phyloP scores from a whole-genome alignment of 306 rosid genomes.

The Acacia crassicarpa region DNA sequence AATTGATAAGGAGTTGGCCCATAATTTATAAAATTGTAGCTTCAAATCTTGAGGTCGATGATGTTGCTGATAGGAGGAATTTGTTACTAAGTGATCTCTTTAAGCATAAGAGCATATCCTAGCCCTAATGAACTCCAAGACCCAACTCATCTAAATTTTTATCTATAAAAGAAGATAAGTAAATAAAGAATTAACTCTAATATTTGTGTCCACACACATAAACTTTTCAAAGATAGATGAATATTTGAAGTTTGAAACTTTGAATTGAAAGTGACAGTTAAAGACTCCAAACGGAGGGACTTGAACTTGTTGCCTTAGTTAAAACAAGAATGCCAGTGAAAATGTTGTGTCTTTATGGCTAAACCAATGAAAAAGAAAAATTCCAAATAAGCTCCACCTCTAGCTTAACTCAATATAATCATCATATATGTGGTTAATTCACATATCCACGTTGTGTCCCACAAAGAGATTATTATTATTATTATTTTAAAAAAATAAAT shows the following conservation, averaged over 20 bases:
- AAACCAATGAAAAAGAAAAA: constrained; percentile 29
- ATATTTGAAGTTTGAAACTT: not conserved
- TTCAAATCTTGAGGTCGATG: no score
- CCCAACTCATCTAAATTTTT: no score
- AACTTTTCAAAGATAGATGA: not conserved
- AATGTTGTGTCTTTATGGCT: constrained; percentile 27
- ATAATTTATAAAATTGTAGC: no score
- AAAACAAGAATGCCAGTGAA: constrained; percentile 39
- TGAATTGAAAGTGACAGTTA: not conserved
- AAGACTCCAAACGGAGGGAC: not conserved
- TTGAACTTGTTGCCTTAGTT: not conserved
- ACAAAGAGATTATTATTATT: no score
- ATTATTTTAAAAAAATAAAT: no score
- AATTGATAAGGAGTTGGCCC: no score
- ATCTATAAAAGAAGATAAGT: not conserved
- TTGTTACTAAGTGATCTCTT: no score
- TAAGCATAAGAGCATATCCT: no score
- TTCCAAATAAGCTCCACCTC: constrained; percentile 22
- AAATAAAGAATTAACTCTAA: not conserved
- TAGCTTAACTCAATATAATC: constrained; percentile 45
- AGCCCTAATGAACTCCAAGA: no score
- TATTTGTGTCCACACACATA: not conserved
- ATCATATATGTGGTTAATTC: constrained; percentile 36
- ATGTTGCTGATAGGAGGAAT: no score
- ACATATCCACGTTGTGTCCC: constrained; percentile 27